phyloP scores from a whole-genome alignment of 2,329 filamentous ascomycete species.

The Fusarium nygamai region DNA sequence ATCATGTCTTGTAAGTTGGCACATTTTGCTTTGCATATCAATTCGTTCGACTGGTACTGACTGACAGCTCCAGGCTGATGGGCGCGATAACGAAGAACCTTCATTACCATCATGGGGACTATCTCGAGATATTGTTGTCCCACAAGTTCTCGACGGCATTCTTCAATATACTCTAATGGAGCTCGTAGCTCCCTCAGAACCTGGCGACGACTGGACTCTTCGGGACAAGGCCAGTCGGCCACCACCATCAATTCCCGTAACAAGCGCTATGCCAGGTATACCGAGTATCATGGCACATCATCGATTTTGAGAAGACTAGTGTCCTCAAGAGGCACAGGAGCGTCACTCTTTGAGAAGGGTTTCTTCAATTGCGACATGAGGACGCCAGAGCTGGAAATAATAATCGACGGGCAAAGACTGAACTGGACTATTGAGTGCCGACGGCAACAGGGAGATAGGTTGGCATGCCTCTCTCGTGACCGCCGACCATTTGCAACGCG shows the following conservation, averaged over 20 bases:
- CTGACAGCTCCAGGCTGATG: conserved; percentile 55
- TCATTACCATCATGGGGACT: conserved; percentile 41
- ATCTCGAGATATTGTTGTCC: conserved; percentile 57
- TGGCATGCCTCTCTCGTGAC: conserved; percentile 31
- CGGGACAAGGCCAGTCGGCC: conserved; percentile 45
- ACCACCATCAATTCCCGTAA: conserved; percentile 44
- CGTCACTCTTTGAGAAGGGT: conserved; percentile 10
- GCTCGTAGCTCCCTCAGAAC: conserved; percentile 51
- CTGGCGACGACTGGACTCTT: conserved; percentile 52
- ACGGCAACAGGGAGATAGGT: conserved; percentile 22
- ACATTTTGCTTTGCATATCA: neutral
- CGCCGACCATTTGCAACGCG: conserved; percentile 35
- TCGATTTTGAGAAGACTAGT: conserved; percentile 35
- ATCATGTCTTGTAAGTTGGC: conserved; percentile 58
- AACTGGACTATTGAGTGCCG: conserved; percentile 11
- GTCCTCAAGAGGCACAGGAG: conserved; percentile 18
- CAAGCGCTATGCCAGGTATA: conserved; percentile 44
- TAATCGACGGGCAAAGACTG: conserved; percentile 26
- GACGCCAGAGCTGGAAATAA: conserved; percentile 31
- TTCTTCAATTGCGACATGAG: conserved; percentile 14
- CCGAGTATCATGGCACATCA: conserved; percentile 38
- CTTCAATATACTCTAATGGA: conserved; percentile 61
- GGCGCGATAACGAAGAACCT: conserved; percentile 56
- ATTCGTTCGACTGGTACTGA: conserved; percentile 19
- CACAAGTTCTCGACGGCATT: conserved; percentile 56